Evolutionary conservation across 2,329 filamentous ascomycete species (phyloP), one percentile per base, ranked within the genome.

Genomic region (Exophiala lecanii-corni): DNA sequence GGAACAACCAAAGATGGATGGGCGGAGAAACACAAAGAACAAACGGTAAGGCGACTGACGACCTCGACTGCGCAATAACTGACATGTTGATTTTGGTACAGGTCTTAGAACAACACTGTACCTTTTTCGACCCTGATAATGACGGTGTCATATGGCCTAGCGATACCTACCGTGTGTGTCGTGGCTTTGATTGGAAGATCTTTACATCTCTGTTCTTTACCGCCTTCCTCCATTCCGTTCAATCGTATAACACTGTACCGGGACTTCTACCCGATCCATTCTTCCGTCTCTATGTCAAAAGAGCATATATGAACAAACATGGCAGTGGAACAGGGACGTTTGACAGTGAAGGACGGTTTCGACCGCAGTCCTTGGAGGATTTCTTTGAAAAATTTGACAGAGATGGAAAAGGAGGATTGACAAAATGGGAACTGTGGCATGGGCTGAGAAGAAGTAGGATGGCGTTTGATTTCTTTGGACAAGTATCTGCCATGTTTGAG

Each of bases 131-230:
- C 56, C 52, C 58, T 5, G 73, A 76, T 53, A 50, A 57, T 18
- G 74, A 76, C 53, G 69, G 69, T 23, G 58, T 76, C n/a, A 71
- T 76, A 45, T 75, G 66, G 67, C 73, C 74, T 0, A 53, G 48
- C 2, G 73, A 76, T 54, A 76, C 73, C 2, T 76, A 66, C 58
- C 31, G 31, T n/a, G 39, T 35, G 5, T 42, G 31, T 21, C 39
- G 32, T 9, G 18, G 16, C 10, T 36, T 42, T 19, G 39, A 36
- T 10, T 42, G 31, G 31, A 36, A 46, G 12, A 70, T 72, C 10
- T 71, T 73, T 53, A 60, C 65, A 30, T 56, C 57, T 5, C 63
- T 72, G 10, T 72, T 72, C 20, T 75, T 36, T 20, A 36, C 32
- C 3, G 31, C 32, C 12, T 36, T 42, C 21, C 13, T 72, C 43